Conservation (phyloP, 164 flowering plant species). For the Aristolochia californica region DNA sequence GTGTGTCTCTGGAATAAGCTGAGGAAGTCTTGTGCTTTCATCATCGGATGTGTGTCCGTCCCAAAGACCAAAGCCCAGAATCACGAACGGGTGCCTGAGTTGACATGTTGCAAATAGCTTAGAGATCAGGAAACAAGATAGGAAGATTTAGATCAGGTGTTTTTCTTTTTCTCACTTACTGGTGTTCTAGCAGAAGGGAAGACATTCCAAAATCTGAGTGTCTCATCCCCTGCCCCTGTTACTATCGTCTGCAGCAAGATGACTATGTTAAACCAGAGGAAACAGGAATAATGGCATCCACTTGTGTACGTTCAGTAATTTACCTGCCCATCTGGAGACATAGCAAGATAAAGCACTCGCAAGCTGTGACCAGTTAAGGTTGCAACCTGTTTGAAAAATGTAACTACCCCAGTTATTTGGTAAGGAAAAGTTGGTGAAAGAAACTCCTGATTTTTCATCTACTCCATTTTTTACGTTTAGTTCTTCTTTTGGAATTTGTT, state of each 20-base stretch:
- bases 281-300: no score
- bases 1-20: no score
- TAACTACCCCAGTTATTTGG: no score
- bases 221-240: conserved; percentile 98
- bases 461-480: no score
- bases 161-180: conserved; percentile 23
- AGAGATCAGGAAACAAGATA: not conserved
- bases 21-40: not conserved
- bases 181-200: conserved; percentile 82
- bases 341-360: conserved; percentile 88
- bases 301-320: no score
- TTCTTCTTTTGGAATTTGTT: no score
- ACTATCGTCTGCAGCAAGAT: conserved; percentile 72
- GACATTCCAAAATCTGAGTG: conserved; percentile 89
- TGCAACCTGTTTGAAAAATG: conserved; percentile 50
- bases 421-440: no score
- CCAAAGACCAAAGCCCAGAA: conserved; percentile 82
- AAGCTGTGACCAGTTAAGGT: conserved; percentile 90
- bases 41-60: conserved; percentile 84
- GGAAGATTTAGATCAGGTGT: not conserved
- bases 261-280: no score
- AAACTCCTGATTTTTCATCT: no score
- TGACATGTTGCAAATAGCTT: not conserved
- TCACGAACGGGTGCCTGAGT: conserved; percentile 75
- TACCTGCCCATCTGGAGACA: conserved; percentile 97